Conservation (phyloP, 371 early-diverging fungal genomes). For the Mortierella sp. region DNA sequence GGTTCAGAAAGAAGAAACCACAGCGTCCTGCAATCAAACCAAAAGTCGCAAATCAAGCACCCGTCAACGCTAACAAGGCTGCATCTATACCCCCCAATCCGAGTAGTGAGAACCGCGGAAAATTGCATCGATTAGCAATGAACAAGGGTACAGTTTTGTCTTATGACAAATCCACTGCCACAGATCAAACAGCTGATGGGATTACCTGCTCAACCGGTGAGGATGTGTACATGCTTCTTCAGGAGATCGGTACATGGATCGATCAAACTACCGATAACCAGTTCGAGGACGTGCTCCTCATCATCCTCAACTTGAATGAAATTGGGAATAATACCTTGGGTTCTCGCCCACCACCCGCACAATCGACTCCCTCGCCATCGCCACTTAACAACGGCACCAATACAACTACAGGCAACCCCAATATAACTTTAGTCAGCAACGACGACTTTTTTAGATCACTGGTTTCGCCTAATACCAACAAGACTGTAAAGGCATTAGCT, state of each 20-base stretch:
- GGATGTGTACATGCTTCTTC: slow-evolving; percentile 35
- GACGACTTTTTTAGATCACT: slow-evolving; percentile 19
- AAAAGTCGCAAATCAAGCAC: slow-evolving; percentile 5
- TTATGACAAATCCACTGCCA: slow-evolving; percentile 19
- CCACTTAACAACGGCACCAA: slow-evolving; percentile 6
- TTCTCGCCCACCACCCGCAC: slow-evolving; percentile 5
- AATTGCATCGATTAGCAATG: slow-evolving; percentile 17
- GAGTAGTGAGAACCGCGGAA: neutral
- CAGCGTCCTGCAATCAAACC: slow-evolving; percentile 14
- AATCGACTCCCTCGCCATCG: slow-evolving; percentile 5
- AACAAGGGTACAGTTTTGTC: slow-evolving; percentile 27
- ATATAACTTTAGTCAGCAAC: slow-evolving; percentile 7
- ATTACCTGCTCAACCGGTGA: slow-evolving; percentile 52
- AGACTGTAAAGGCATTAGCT: slow-evolving; percentile 26
- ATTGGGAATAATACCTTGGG: slow-evolving; percentile 23
- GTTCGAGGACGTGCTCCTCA: slow-evolving; percentile 32
- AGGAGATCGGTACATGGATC: slow-evolving; percentile 30
- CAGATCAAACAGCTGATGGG: slow-evolving; percentile 39
- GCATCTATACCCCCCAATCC: neutral
- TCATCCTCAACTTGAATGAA: slow-evolving; percentile 52
- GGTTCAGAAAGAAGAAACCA: slow-evolving; percentile 26
- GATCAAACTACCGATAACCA: slow-evolving; percentile 19
- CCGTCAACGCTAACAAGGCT: neutral
- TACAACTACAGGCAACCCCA: neutral
- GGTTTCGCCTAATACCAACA: slow-evolving; percentile 48